phyloP scores from a whole-genome alignment of 805 yeast species.

The Kuraishia ogatae region DNA sequence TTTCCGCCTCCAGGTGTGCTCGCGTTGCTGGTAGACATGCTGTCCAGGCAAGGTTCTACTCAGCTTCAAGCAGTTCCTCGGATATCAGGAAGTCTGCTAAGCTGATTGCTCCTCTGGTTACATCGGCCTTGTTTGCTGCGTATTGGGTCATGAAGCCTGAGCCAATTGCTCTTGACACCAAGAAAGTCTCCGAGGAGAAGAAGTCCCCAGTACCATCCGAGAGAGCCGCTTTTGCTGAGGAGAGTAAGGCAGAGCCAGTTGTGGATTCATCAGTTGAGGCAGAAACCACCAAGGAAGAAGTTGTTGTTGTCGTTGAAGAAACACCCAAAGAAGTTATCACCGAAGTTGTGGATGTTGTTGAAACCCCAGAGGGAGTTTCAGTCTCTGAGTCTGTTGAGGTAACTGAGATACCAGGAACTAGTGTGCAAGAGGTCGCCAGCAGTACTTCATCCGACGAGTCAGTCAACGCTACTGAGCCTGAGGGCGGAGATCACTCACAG shows the following conservation, averaged over 20 bases:
- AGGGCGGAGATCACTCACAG: constrained; percentile 29
- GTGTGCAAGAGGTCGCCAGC: neutral
- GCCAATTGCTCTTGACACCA: neutral
- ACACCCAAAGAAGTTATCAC: neutral
- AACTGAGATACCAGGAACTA: neutral
- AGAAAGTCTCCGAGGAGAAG: neutral
- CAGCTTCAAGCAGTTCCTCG: neutral
- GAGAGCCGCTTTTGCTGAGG: neutral
- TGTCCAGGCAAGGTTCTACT: neutral
- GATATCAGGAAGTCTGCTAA: neutral
- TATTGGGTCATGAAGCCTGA: neutral
- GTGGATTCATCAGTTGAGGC: neutral
- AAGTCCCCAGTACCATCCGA: neutral
- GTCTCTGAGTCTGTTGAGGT: neutral
- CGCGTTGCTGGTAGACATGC: neutral
- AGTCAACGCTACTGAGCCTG: too few species aligned
- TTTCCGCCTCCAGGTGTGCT: neutral
- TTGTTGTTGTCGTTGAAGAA: neutral
- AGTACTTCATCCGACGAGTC: neutral
- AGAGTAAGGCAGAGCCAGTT: neutral
- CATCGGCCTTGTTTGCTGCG: neutral
- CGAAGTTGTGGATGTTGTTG: neutral
- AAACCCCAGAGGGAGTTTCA: neutral
- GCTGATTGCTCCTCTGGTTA: neutral
- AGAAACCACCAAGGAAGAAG: neutral